Percentiles rank a stretch among this genome's conserved stretches.
Conservation (phyloP, 495 filamentous ascomycete genomes). For the Penicillium samsonianum region DNA sequence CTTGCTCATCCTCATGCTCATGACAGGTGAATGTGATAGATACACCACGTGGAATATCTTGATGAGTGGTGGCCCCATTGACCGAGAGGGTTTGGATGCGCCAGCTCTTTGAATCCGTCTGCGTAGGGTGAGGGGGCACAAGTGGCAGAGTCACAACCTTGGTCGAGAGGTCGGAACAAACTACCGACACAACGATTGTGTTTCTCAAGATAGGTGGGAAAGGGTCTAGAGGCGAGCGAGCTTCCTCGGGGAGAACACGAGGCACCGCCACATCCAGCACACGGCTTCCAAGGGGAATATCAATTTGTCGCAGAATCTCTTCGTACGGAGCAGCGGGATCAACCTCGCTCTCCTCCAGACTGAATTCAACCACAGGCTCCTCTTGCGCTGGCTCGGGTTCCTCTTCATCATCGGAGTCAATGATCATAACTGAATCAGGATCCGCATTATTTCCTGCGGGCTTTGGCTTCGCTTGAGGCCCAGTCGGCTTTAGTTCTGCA, state of each 20-base stretch:
- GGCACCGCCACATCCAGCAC: conserved; percentile 62
- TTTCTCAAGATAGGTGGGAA: conserved; percentile 61
- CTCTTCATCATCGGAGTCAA: conserved; percentile 78
- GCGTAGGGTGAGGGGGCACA: conserved; percentile 64
- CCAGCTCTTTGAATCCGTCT: conserved; percentile 48
- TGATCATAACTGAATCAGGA: conserved; percentile 68
- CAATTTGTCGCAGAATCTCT: conserved; percentile 63
- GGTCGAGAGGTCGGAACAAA: conserved; percentile 69
- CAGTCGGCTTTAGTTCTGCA: conserved; percentile 42
- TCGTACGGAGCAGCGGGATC: conserved; percentile 55
- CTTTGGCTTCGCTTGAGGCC: conserved; percentile 27
- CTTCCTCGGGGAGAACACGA: conserved; percentile 49
- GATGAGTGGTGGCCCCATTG: conserved; percentile 51
- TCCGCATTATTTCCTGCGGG: conserved; percentile 40
- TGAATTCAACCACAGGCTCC: conserved; percentile 52
- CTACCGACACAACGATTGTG: conserved; percentile 68
- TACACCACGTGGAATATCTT: conserved; percentile 62
- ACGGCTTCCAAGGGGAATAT: conserved; percentile 65
- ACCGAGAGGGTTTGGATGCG: conserved; percentile 61
- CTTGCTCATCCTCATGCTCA: conserved; percentile 32
- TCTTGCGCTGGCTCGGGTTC: conserved; percentile 36
- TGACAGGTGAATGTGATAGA: conserved; percentile 65
- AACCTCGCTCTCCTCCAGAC: conserved; percentile 59
- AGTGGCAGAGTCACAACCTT: conserved; percentile 73
- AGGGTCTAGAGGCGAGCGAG: conserved; percentile 52